Evolutionary conservation across 345 rosid genomes (phyloP), one percentile per base, ranked within the genome.

Genomic region (Melaleuca alternifolia): DNA sequence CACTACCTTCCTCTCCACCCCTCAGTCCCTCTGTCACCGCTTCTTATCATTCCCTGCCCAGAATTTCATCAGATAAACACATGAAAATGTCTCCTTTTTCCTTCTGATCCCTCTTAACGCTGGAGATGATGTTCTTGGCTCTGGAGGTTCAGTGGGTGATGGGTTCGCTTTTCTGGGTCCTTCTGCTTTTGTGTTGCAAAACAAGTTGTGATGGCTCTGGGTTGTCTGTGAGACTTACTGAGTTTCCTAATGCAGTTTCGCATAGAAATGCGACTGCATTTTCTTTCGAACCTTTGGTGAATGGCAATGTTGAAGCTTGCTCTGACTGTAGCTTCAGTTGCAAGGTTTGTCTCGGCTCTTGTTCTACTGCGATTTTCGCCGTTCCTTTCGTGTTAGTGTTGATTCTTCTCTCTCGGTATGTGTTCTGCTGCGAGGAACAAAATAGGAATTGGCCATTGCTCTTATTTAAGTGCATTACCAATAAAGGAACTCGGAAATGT

Each of bases 211-310:
- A 71, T 71, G 81, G 81, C 81, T 37, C 81, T 37, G 81, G 81
- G 48, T 44, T 71, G 4, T 71, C 48, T 71, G 81, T 71, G 81
- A 71, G 81, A 18, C 81, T 71, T 24, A 71, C 81, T 71, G 48
- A 37, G 81, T 71, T 71, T 71, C 81, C 81, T 65, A 91, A 53
- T 85, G 71, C 91, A 82, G 86, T 89, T 85, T 96, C 99, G 10
- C 95, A 88, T 88, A 89, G 91, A 86, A 91, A 86, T 84, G 90
- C 93, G 3, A 94, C 99, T 85, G 93, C 91, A 61, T 97, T 97
- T 90, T 93, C 89, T 54, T 96, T 97, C 86, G 89, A 93, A 88
- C 93, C 93, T 46, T 84, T 89, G 77, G 92, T 87, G 85, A 91
- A 88, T 86, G 94, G 88, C 79, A 90, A 90, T 89, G 92, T 57